Evolutionary conservation across 1,139 yeast genomes (phyloP), one percentile per base, ranked within the genome.

Genomic region (Tardiomyces digboiensis): DNA sequence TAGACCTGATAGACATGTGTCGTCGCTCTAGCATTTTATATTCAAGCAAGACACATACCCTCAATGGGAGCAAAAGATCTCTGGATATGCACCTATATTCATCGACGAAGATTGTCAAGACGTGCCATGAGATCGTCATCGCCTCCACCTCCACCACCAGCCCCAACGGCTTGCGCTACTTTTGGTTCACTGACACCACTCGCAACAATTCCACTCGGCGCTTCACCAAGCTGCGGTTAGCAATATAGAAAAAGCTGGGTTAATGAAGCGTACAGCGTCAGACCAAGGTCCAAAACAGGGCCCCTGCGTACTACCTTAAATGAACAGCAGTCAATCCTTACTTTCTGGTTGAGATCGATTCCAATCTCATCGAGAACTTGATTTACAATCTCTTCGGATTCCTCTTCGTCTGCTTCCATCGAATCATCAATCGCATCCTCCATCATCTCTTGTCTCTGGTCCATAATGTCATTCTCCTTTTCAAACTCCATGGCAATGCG

Each of bases 391-490:
- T 89, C 97, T 58, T 91, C 97, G 13, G 86, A 84, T 60, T 91
- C 97, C 82, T 43, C 88, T 48, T 84, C 80, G 52, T 79, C 88
- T 60, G 81, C 86, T 45, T 83, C 94, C 88, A 89, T 86, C 21
- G 91, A 82, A 61, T 89, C 97, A 60, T 91, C 98, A 55, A 93
- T 82, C 13, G 96, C 95, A 60, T 91, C 98, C 61, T 91, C 98
- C 86, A 91, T 93, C 76, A 91, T 87, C 60, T 93, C 99, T 62
- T 91, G 97, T 57, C 95, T 82, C 66, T 91, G 98, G 63, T 91
- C 97, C 97, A 91, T 91, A 60, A 93, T 70, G 60, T 91, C 98
- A 64, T 85, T 87, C 61, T 91, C 95, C 58, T 78, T 80, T 56
- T 93, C 95, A 65, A 91, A 91, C 58, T 93, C 97, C 81, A 87